Base-by-base conservation (phyloP, 768 basidiomycete species). In the Butyriboletus loyo region DNA sequence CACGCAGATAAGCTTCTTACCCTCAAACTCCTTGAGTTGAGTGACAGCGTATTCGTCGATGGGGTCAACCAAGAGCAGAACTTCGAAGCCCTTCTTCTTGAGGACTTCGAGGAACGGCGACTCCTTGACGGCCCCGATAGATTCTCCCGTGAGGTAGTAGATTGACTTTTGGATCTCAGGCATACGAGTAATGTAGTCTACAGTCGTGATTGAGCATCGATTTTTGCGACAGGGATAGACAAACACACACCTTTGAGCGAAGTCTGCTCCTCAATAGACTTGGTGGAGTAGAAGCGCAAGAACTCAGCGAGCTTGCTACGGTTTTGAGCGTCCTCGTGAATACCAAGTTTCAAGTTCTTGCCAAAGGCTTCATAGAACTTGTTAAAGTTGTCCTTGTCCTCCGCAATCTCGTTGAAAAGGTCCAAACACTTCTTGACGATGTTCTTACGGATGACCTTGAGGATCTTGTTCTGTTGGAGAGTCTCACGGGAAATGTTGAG, bases 401-500 rank as follows among this genome's bases (percentile, higher is more conserved):
- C 96, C 32, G 95, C 87, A 58, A 98, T 96, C 81, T 99, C 97
- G 63, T 73, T 79, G 80, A 99, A 84, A 64, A 98, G 75, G 68
- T 98, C 96, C 75, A 98, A 73, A 70, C 89, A 87, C 81, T 98
- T 98, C 86, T 93, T 98, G 73, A 98, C 95, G 50, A 98, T 84
- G 81, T 98, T 97, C 85, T 98, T 97, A 73, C 93, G 91, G 72
- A 96, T 95, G 73, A 97, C 94, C 82, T 98, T 99, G 65, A 99
- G 88, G 63, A 99, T 99, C 86, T 98, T 99, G 84, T 98, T 98
- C 71, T 98, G 97, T 74, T 99, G 97, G 50, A 99, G 86, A 31
- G 95, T 98, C 82, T 99, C 96, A 77, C 97, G 94, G 39, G 97
- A 98, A 75, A 99, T 98, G 84, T 99, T 99, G 69, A 98, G 91